Evolutionary conservation across 345 rosid species (phyloP).

Genomic region (Arabis alpina): DNA sequence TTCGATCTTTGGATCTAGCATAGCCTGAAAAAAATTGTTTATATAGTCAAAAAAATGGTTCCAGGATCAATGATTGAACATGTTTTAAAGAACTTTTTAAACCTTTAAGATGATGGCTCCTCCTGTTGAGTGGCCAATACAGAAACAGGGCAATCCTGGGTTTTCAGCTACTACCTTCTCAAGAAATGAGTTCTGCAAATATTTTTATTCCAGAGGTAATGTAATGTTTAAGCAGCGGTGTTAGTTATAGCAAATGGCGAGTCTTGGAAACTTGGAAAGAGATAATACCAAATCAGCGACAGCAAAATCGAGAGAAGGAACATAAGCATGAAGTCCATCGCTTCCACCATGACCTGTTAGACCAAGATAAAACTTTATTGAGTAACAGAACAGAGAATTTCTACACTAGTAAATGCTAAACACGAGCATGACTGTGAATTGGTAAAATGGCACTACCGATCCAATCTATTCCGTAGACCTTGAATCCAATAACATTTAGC

Average conservation of each 20-base stretch:
- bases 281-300: conserved; percentile 69
- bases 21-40: conserved; percentile 52
- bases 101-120: conserved; percentile 87
- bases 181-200: conserved; percentile 61
- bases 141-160: conserved; percentile 79
- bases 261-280: conserved; percentile 3
- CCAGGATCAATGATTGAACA: conserved; percentile 12
- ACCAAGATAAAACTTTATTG: conserved; percentile 19
- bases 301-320: conserved; percentile 80
- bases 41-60: not conserved
- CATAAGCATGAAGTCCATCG: conserved; percentile 88
- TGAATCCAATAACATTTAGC: conserved; percentile 76
- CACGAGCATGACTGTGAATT: conserved; percentile 2
- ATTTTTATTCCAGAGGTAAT: conserved; percentile 3
- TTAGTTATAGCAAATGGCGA: not conserved
- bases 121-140: conserved; percentile 93
- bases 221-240: not conserved
- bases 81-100: not conserved
- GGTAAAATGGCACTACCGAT: conserved; percentile 55
- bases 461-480: conserved; percentile 94
- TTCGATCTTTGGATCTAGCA: conserved; percentile 65
- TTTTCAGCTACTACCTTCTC: conserved; percentile 68
- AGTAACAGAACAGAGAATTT: not conserved
- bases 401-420: conserved; percentile 2
- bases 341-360: conserved; percentile 88